Base-by-base conservation (phyloP, 2,329 filamentous ascomycete genomes). In the Botrytis cinerea region DNA sequence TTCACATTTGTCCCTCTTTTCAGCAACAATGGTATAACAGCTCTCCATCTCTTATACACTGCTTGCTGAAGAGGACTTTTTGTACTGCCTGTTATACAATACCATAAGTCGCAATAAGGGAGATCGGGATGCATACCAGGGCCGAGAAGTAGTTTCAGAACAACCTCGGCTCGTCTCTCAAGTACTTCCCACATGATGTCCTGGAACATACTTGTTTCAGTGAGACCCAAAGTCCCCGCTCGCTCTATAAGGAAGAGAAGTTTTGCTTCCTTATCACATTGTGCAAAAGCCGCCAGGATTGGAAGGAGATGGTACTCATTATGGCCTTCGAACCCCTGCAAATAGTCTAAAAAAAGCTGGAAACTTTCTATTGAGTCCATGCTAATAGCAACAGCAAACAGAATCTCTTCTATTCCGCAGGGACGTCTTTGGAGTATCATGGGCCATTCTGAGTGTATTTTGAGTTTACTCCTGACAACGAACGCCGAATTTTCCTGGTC, bases 221-320 rank as follows among this genome's bases (percentile, higher is more conserved):
- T 2, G 0, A 18, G 12, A 54, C 12, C 14, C 5, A 16, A 4
- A 7, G 25, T 3, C 25, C 2, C 51, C 51, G 51, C 51, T 54
- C 14, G n/a, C n/a, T 54, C n/a, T 28, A 28, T 0, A 9, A 54
- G 1, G 0, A 16, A 54, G 0, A 5, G n/a, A 54, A 54, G 51
- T 54, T 54, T 54, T 4, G 51, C 51, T 54, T 54, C 51, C 1
- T 54, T 54, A 18, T 54, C n/a, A 8, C 6, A 2, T 28, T 2
- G 51, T 54, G 51, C 51, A 8, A 28, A 28, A 28, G 14, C 14
- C 5, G 14, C 14, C 7, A 59, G n/a, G 7, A 5, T 0, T 59
- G 28, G 0, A 9, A 32, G 0, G 14, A 20, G 3, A 9, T 3
- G 16, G n/a, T 32, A 32, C 8, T 48, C 46, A 4, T 4, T 35